Base-by-base conservation (phyloP, 352 stramenopile genomes). In the Phytophthora crassamura region DNA sequence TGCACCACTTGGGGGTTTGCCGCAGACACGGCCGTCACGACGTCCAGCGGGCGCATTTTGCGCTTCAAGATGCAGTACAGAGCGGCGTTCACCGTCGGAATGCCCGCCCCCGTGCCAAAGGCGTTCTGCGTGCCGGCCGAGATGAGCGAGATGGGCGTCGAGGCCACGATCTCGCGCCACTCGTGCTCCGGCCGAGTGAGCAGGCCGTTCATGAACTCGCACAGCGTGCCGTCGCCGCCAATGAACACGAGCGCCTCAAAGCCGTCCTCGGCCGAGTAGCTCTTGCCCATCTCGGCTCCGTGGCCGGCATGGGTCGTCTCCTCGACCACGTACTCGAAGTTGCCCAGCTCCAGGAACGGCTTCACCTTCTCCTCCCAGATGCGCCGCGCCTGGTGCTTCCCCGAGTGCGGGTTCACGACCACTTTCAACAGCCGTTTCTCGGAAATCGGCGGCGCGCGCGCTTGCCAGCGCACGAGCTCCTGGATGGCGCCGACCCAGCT, bases 51-150 rank as follows among this genome's bases (percentile, higher is more conserved):
- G 0, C 85, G 82, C 64, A 93, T 89, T 67, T 93, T 93, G 53
- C 82, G 82, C 73, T 93, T 93, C 49, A 93, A 70, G 40, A 93
- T 93, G 76, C 85, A 93, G 62, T 87, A 93, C 15, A 93, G 67
- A 5, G 85, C 80, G 15, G 85, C 74, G 43, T 84, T 77, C 35
- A 85, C 62, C 5, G 85, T 91, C 1, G 85, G 82, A 34, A 90
- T 93, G 8, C 85, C 85, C 5, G 88, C 85, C 20, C 85, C 85
- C 1, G 66, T 77, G 12, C 85, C 85, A 60, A 93, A 93, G n/a
- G 85, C 85, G 51, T 93, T 93, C 64, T 93, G 85, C 12, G 85
- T 93, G 45, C 85, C 85, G 6, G 85, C 85, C 20, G 85, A 93
- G 64, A 93, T 91, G 42, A 93, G 79, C 39, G 82, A 91, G 35